A percentile compares a stretch with the other conserved stretches of the same genome.
Evolutionary conservation across 2,329 filamentous ascomycete genomes (phyloP).

Genomic region (Dendrostoma leiphaemia): DNA sequence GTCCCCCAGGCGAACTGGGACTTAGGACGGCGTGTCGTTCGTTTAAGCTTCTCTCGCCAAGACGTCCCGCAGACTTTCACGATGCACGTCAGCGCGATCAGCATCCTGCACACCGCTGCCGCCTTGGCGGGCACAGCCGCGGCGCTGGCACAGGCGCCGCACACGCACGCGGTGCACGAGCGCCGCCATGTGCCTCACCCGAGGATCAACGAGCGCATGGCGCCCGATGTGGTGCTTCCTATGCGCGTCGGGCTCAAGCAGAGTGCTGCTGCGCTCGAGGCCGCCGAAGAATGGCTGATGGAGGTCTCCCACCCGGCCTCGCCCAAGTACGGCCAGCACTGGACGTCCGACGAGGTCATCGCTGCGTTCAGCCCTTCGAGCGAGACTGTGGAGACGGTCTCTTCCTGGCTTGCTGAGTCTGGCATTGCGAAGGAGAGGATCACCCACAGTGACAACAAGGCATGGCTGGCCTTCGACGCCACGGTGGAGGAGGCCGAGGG

Average conservation of each 20-base stretch:
- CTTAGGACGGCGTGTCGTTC: neutral
- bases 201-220: slow-evolving; percentile 9
- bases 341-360: slow-evolving; percentile 34
- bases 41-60: neutral
- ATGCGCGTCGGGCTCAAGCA: slow-evolving; percentile 13
- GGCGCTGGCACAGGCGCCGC: slow-evolving; percentile 5
- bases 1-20: neutral
- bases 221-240: neutral
- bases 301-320: slow-evolving; percentile 10
- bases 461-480: slow-evolving; percentile 28
- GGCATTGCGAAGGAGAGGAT: slow-evolving; percentile 25
- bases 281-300: slow-evolving; percentile 14
- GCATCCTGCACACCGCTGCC: slow-evolving; percentile 4
- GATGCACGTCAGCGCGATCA: slow-evolving; percentile 3
- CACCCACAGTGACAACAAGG: slow-evolving; percentile 11
- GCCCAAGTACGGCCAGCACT: slow-evolving; percentile 27
- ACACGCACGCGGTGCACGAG: slow-evolving; percentile 11
- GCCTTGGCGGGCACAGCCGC: slow-evolving; percentile 4
- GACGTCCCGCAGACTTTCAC: neutral
- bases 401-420: slow-evolving; percentile 30
- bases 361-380: slow-evolving; percentile 35
- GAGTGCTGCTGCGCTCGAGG: slow-evolving; percentile 3
- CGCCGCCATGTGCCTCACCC: slow-evolving; percentile 8
- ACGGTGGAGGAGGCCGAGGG: slow-evolving; percentile 25
- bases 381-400: slow-evolving; percentile 31